Base-by-base conservation (phyloP, 139 green algal genomes). In the Chlorella vulgaris region DNA sequence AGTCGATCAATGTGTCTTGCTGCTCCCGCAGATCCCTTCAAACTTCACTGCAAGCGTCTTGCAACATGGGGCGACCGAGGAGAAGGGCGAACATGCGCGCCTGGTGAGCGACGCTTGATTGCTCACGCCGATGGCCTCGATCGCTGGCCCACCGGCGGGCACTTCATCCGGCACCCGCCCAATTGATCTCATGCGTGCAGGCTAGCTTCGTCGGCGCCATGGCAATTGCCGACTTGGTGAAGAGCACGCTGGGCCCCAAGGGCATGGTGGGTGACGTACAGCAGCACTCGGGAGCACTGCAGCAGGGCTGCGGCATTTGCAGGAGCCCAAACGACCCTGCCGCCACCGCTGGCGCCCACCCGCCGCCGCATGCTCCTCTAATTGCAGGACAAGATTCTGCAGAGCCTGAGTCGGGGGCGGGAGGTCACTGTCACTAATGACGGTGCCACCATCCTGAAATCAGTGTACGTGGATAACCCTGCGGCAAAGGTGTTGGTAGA, bases 381-480 rank as follows among this genome's bases (percentile, higher is more conserved):
- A n/a, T n/a, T 82, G 77, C 89, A 97, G 94, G 97, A 99, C 87
- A 99, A 99, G 82, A 99, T 99, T 73, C 86, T 99, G 77, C 95
- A 99, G 78, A 98, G 92, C 78, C 93, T 98, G 87, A 84, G 90
- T n/a, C 82, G 94, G 0, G 92, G 92, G 3, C 78, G 95, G 35
- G 83, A 95, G 24, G 89, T 99, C 6, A 97, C 93, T 13, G 95
- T 99, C 2, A 99, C 97, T 18, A 99, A 99, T 68, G 97, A 99
- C 81, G 97, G 97, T 18, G 97, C 97, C 62, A 99, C 96, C 50
- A 99, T 99, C 79, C 88, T 99, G 7, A 98, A 99, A 81, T 93
- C 92, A 2, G 88, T 99, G 26, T 93, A 94, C 43, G 93, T 99
- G 19, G 97, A 99, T 88, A 99, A 99, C 86, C 95, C 97, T 3